Percentiles rank a stretch among this genome's conserved stretches.
phyloP scores from a whole-genome alignment of 345 rosid species.

The Rhizophora apiculata region DNA sequence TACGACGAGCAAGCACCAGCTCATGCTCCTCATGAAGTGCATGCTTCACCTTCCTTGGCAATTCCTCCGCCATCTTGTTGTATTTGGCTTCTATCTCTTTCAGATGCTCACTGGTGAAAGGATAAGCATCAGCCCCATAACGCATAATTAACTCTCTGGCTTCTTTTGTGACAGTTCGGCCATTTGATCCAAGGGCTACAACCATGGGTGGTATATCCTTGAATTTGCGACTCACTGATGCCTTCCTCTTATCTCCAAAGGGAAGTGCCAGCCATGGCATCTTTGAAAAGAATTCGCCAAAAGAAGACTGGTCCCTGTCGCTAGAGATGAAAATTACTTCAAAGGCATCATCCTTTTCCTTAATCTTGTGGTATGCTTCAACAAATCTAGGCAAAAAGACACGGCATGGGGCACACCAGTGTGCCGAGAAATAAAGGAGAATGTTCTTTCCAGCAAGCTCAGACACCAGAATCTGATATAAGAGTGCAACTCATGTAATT shows the following conservation, averaged over 20 bases:
- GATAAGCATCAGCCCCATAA: slow-evolving; percentile 43
- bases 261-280: slow-evolving; percentile 54
- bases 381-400: slow-evolving; percentile 38
- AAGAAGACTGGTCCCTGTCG: slow-evolving; percentile 38
- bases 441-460: slow-evolving; percentile 40
- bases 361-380: slow-evolving; percentile 35
- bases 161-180: slow-evolving; percentile 30
- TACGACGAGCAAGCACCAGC: slow-evolving; percentile 42
- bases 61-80: slow-evolving; percentile 58
- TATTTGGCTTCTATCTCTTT: slow-evolving; percentile 28
- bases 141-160: slow-evolving; percentile 23
- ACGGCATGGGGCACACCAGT: slow-evolving; percentile 45
- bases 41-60: slow-evolving; percentile 68
- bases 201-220: slow-evolving; percentile 32
- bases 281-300: slow-evolving; percentile 23
- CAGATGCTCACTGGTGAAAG: slow-evolving; percentile 32
- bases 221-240: slow-evolving; percentile 30
- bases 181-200: slow-evolving; percentile 36
- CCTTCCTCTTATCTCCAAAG: slow-evolving; percentile 35
- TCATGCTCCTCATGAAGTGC: slow-evolving; percentile 63
- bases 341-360: slow-evolving; percentile 27
- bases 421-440: slow-evolving; percentile 49
- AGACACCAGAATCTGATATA: slow-evolving; percentile 36
- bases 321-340: slow-evolving; percentile 45
- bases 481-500: background rate